Evolutionary conservation across 192 early-diverging fungal genomes (phyloP).

Genomic region (Kappamyces sp.): DNA sequence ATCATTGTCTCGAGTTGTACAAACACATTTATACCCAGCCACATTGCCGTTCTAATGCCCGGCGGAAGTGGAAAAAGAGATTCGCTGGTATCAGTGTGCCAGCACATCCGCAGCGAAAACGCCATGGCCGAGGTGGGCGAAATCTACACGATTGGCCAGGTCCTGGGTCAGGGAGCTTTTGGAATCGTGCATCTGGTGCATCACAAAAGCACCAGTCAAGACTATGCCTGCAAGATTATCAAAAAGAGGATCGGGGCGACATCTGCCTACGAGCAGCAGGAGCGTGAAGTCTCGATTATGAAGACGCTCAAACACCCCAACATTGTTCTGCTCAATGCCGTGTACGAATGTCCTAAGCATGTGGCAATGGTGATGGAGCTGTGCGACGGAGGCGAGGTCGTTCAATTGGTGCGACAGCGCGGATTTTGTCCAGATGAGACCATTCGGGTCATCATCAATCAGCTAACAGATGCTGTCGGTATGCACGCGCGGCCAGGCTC

Average conservation of each 20-base stretch:
- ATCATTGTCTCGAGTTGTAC: not conserved
- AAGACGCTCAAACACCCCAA: constrained; percentile 39
- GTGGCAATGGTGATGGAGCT: constrained; percentile 49
- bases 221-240: constrained; percentile 47
- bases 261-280: constrained; percentile 37
- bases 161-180: constrained; percentile 36
- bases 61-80: not conserved
- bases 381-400: constrained; percentile 31
- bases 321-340: constrained; percentile 38
- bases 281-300: constrained; percentile 46
- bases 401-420: constrained; percentile 15
- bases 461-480: constrained; percentile 23
- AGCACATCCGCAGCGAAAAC: not conserved
- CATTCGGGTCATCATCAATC: constrained; percentile 19
- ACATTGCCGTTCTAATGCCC: not conserved
- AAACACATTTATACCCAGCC: not conserved
- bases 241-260: constrained; percentile 33
- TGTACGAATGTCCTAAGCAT: constrained; percentile 44
- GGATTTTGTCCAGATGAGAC: constrained; percentile 1
- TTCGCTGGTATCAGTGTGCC: too few species aligned
- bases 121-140: constrained; percentile 9
- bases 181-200: constrained; percentile 38
- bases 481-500: not conserved
- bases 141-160: constrained; percentile 8
- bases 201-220: constrained; percentile 22